Evolutionary conservation across 306 rosid species (phyloP).

Genomic region (Styphnolobium japonicum): DNA sequence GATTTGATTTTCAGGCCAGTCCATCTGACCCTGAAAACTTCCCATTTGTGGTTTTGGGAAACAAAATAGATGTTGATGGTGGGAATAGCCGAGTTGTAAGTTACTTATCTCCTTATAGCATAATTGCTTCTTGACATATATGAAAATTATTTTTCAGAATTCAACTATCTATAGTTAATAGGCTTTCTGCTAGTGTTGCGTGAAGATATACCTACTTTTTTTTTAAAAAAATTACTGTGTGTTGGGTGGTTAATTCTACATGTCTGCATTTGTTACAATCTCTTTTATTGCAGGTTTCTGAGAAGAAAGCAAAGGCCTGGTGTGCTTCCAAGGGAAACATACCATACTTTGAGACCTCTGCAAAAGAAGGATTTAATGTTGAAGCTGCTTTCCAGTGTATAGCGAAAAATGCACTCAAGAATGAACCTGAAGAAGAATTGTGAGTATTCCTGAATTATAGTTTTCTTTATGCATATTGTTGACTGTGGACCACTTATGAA

Average conservation of each 20-base stretch:
- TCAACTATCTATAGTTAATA: neutral
- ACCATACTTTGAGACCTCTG: slow-evolving; percentile 97
- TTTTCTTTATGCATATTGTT: neutral
- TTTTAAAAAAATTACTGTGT: neutral
- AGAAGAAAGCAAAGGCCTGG: slow-evolving; percentile 99
- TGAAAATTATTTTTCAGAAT: slow-evolving; percentile 18
- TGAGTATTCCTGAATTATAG: slow-evolving; percentile 34
- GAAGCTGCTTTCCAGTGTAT: slow-evolving; percentile 97
- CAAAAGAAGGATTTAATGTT: slow-evolving; percentile 97
- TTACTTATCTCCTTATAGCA: slow-evolving; percentile 8
- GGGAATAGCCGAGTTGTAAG: slow-evolving; percentile 98
- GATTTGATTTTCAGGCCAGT: slow-evolving; percentile 76
- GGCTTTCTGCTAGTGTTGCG: neutral
- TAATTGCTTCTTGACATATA: slow-evolving; percentile 4
- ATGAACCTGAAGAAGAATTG: slow-evolving; percentile 99
- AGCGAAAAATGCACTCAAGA: slow-evolving; percentile 97
- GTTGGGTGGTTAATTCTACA: slow-evolving; percentile 1
- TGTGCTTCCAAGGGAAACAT: slow-evolving; percentile 99
- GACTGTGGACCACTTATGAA: neutral
- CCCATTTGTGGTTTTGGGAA: slow-evolving; percentile 98
- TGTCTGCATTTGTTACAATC: neutral
- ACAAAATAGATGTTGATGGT: slow-evolving; percentile 96
- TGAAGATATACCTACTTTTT: neutral
- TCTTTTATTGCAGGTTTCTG: slow-evolving; percentile 65
- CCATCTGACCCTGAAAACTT: slow-evolving; percentile 98